Evolutionary conservation across 208 protist species (phyloP), one percentile per base, ranked within the genome.

Genomic region (Crithidia fasciculata): DNA sequence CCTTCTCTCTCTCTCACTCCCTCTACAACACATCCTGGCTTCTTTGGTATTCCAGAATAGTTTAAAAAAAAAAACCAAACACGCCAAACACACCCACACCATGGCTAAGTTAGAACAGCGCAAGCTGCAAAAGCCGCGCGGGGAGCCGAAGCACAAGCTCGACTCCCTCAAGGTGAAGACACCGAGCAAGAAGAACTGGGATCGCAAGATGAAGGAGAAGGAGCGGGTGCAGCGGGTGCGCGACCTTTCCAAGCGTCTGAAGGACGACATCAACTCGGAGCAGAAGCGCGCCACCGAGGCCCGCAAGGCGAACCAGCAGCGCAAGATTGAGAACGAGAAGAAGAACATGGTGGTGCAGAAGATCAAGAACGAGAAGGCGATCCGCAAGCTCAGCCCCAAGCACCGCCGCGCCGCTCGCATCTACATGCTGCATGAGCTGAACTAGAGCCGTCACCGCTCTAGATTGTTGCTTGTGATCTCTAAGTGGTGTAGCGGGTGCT

Each of bases 301-400:
- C 10, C 90, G 92, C 50, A 92, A 91, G 75, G 92, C 92, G 6
- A 97, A 97, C 71, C 78, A 76, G 43, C 79, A 87, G 72, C 84
- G 92, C 45, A 95, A 93, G 67, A 39, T 77, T 16, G 92, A 91
- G 56, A 97, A 97, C 67, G 92, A 97, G 72, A 87, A 87, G 63
- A 97, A 94, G 76, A 95, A 88, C 67, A 95, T 97, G 90, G 92
- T 97, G n/a, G 90, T 95, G 10, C 92, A 97, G 74, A 94, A 81
- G 39, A 97, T 97, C 63, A 93, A 86, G 53, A 97, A 97, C 58
- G 92, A 95, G 12, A 94, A 94, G 80, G 90, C 90, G 7, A 94
- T 97, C 52, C 78, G 81, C 10, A 97, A 97, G 71, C 75, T 97
- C 19, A 97, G 90, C 77, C 92, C 92, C 5, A 97, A 95, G 80